A percentile compares a stretch with the other conserved stretches of the same genome.
phyloP scores from a whole-genome alignment of 148 eudicot genomes.

The Chenopodium berlandieri region DNA sequence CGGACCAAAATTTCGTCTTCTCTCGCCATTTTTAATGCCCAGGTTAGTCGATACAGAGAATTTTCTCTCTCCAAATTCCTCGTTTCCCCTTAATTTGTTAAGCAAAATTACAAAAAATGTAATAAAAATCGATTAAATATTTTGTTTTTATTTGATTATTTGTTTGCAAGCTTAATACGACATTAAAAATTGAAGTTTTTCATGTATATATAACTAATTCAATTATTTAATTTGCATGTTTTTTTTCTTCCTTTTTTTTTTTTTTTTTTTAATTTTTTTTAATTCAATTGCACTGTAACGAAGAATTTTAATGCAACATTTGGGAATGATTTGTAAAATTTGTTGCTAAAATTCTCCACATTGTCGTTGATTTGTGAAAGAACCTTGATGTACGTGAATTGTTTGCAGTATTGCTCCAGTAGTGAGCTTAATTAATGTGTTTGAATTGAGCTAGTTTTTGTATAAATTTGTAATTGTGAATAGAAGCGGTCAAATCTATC shows the following conservation, averaged over 20 bases:
- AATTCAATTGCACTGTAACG: background rate
- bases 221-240: background rate
- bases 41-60: conserved; percentile 15
- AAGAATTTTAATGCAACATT: background rate
- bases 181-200: background rate
- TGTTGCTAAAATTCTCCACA: background rate
- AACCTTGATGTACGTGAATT: background rate
- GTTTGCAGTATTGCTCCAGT: background rate
- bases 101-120: background rate
- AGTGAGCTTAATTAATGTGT: background rate
- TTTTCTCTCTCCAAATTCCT: background rate
- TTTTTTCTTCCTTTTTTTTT: background rate
- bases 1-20: conserved; percentile 29
- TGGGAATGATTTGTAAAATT: background rate
- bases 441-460: background rate
- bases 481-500: background rate
- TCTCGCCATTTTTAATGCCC: conserved; percentile 23
- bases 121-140: background rate
- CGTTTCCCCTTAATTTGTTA: background rate
- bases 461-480: background rate
- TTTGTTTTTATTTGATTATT: background rate
- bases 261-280: background rate
- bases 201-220: background rate
- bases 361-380: too few species aligned
- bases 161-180: background rate